Percentiles rank a stretch among this genome's conserved stretches.
Evolutionary conservation across 2,329 filamentous ascomycete species (phyloP).

Genomic region (Venturia aucupariae): DNA sequence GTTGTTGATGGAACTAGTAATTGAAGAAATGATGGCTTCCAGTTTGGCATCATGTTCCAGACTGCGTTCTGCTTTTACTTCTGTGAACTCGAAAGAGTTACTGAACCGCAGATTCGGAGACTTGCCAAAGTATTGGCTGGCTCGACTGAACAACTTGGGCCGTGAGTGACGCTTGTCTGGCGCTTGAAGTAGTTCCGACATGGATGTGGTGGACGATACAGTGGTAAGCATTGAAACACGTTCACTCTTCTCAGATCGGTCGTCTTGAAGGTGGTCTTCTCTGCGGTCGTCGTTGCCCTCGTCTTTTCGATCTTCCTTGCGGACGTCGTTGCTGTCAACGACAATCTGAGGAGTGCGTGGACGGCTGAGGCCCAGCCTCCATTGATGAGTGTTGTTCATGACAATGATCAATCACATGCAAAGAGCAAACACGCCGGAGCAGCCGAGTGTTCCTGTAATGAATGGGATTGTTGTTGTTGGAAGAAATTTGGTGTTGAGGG

Average conservation of each 20-base stretch:
- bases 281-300: not conserved
- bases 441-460: not conserved
- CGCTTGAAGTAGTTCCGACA: constrained; percentile 6
- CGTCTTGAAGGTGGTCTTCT: not conserved
- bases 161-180: constrained; percentile 9
- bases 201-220: not conserved
- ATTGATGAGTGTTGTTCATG: constrained; percentile 7
- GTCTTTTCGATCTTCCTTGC: not conserved
- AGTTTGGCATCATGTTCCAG: not conserved
- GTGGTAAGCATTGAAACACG: not conserved
- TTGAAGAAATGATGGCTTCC: not conserved
- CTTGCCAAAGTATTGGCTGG: constrained; percentile 11
- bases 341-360: constrained; percentile 3
- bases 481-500: not conserved
- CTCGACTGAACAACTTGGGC: constrained; percentile 10
- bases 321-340: not conserved
- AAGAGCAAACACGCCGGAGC: not conserved
- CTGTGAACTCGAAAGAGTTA: not conserved
- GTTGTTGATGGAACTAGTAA: not conserved
- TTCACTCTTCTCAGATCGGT: not conserved
- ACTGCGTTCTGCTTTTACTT: not conserved
- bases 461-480: not conserved
- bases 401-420: not conserved
- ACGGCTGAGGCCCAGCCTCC: not conserved
- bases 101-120: not conserved